phyloP scores from a whole-genome alignment of 2,329 filamentous ascomycete species.

The Boeremia lycopersici region DNA sequence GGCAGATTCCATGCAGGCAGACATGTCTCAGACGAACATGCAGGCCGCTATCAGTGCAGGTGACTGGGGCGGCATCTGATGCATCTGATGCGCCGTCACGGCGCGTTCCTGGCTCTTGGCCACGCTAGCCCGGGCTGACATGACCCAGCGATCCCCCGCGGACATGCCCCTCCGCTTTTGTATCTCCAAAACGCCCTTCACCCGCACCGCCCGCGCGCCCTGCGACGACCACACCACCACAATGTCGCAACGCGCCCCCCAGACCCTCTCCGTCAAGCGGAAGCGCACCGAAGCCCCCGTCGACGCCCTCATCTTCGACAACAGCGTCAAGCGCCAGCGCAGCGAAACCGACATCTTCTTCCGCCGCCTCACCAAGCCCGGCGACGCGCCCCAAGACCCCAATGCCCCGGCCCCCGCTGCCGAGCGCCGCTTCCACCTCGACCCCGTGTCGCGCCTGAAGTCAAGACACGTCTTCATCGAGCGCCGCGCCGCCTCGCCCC shows the following conservation, averaged over 20 bases:
- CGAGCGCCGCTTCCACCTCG: constrained; percentile 35
- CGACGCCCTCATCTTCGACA: constrained; percentile 53
- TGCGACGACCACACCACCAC: background rate
- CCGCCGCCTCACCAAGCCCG: constrained; percentile 34
- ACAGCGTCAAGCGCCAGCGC: constrained; percentile 30
- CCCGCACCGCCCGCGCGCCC: background rate
- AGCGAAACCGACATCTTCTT: constrained; percentile 24
- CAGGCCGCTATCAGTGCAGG: constrained; percentile 22
- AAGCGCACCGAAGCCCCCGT: constrained; percentile 62
- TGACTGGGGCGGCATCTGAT: constrained; percentile 18
- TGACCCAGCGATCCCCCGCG: constrained; percentile 18
- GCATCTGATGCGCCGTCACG: background rate
- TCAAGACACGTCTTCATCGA: constrained; percentile 33
- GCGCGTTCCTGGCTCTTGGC: constrained; percentile 16
- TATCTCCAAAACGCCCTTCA: background rate
- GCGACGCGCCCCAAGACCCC: constrained; percentile 13
- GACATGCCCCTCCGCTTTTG: constrained; percentile 11
- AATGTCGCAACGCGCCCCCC: constrained; percentile 28
- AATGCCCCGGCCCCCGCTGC: constrained; percentile 26
- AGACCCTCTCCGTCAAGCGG: constrained; percentile 56
- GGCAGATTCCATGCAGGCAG: constrained; percentile 16
- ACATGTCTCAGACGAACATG: constrained; percentile 25
- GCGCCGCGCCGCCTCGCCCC: constrained; percentile 12
- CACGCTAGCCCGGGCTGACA: constrained; percentile 9
- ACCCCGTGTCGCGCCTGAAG: constrained; percentile 21